Evolutionary conservation across 2,329 filamentous ascomycete genomes (phyloP).

Genomic region (Xylaria sp.): DNA sequence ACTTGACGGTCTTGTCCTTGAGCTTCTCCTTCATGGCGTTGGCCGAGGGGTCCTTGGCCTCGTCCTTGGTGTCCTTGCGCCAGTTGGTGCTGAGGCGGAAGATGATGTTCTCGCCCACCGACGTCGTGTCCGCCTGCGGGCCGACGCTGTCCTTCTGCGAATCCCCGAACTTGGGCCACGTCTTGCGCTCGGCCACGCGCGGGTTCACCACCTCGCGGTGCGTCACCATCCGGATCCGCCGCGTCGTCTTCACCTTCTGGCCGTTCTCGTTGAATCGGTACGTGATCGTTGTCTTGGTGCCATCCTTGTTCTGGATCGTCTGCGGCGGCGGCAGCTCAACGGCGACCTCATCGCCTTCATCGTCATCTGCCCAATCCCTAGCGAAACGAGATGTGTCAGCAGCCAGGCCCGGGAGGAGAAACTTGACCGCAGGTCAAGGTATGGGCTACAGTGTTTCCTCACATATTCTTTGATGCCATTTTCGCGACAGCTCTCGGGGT

Average conservation of each 20-base stretch:
- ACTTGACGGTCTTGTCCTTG: constrained; percentile 99
- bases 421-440: too few relatives aligned
- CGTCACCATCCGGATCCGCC: constrained; percentile 89
- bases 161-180: constrained; percentile 89
- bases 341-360: constrained; percentile 76
- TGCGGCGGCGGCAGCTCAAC: constrained; percentile 78
- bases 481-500: constrained; percentile 4
- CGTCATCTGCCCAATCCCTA: constrained; percentile 92
- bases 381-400: constrained; percentile 6
- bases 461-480: constrained; percentile 31
- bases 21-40: constrained; percentile 79
- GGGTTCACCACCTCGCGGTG: constrained; percentile 95
- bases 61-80: constrained; percentile 85
- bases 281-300: constrained; percentile 92
- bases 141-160: constrained; percentile 84
- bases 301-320: constrained; percentile 96
- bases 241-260: constrained; percentile 96
- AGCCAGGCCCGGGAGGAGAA: background rate
- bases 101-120: constrained; percentile 95
- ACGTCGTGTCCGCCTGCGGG: constrained; percentile 86
- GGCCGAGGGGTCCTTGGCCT: constrained; percentile 73
- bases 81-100: constrained; percentile 93
- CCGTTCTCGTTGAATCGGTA: constrained; percentile 90
- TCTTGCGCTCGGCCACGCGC: constrained; percentile 90
- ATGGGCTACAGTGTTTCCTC: background rate